Evolutionary conservation across 768 basidiomycete genomes (phyloP).

Genomic region (Rossbeevera mucosa): DNA sequence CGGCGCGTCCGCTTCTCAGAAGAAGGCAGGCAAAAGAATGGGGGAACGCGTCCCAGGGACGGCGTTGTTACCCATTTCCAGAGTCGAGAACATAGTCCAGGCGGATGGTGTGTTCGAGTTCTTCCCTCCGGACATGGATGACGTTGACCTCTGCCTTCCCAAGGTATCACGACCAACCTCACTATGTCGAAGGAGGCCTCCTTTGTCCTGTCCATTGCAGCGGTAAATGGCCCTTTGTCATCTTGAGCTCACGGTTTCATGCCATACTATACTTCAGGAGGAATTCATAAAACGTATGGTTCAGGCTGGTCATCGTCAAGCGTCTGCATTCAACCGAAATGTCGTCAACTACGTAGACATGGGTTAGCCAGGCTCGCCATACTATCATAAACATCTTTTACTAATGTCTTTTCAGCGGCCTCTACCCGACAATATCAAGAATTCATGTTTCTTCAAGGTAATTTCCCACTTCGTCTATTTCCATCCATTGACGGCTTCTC

Average conservation of each 20-base stretch:
- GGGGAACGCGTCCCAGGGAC: conserved; percentile 57
- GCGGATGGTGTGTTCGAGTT: conserved; percentile 56
- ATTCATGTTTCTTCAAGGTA: conserved; percentile 70
- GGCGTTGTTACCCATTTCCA: conserved; percentile 58
- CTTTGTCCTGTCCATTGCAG: conserved; percentile 70
- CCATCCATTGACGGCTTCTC: conserved; percentile 3
- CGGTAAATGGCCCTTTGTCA: conserved; percentile 41
- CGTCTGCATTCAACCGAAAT: conserved; percentile 52
- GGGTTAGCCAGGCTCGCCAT: conserved; percentile 48
- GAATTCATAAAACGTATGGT: conserved; percentile 78
- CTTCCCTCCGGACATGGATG: conserved; percentile 6
- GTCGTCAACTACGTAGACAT: conserved; percentile 68
- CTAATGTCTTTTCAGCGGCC: conserved; percentile 39
- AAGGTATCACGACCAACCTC: conserved; percentile 57
- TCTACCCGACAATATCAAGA: conserved; percentile 61
- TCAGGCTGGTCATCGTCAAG: conserved; percentile 64
- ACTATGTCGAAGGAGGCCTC: conserved; percentile 72
- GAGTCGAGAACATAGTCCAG: conserved; percentile 73
- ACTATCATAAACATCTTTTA: background rate
- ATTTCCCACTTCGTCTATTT: background rate
- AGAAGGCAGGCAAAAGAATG: conserved; percentile 26
- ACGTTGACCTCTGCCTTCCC: conserved; percentile 13
- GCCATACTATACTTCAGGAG: conserved; percentile 47
- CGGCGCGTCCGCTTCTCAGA: conserved; percentile 23
- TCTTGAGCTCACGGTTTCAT: conserved; percentile 10